phyloP scores from a whole-genome alignment of 257 asterid species.

The Thymus mandschuricus region DNA sequence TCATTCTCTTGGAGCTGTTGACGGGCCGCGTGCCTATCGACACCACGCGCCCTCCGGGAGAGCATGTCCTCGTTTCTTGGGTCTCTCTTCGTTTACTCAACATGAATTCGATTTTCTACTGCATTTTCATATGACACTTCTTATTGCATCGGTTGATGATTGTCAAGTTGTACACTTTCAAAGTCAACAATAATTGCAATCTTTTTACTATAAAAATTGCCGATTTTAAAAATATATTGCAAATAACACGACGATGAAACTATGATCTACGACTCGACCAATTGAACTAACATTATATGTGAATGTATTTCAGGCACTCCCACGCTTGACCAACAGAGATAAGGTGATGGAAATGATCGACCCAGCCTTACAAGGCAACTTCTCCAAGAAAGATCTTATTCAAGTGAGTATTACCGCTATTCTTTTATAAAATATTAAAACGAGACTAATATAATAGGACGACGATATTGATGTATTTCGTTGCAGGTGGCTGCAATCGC shows the following conservation, averaged over 20 bases:
- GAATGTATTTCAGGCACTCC: slow-evolving; percentile 61
- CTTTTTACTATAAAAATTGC: too few relatives aligned
- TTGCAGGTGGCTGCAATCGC: slow-evolving; percentile 84
- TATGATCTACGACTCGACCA: not conserved
- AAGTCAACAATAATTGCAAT: too few relatives aligned
- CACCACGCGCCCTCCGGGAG: slow-evolving; percentile 66
- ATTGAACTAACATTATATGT: not conserved
- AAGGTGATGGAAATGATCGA: slow-evolving; percentile 75
- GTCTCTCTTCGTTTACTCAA: slow-evolving; percentile 33
- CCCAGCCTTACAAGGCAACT: slow-evolving; percentile 63
- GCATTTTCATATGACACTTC: too few relatives aligned
- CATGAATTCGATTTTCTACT: too few relatives aligned
- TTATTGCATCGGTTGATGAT: too few relatives aligned
- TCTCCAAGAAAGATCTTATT: slow-evolving; percentile 67
- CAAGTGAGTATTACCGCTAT: slow-evolving; percentile 46
- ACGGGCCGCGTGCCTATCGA: slow-evolving; percentile 80
- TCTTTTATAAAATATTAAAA: too few relatives aligned
- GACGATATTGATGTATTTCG: not conserved
- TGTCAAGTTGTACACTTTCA: too few relatives aligned
- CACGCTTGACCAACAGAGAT: slow-evolving; percentile 76
- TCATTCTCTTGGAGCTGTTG: slow-evolving; percentile 74
- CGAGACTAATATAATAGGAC: too few relatives aligned
- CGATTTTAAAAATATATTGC: too few relatives aligned
- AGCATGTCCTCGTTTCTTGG: slow-evolving; percentile 81
- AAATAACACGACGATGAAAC: too few relatives aligned